Evolutionary conservation across 192 early-diverging fungal species (phyloP).

Genomic region (Powellomyces hirtus): DNA sequence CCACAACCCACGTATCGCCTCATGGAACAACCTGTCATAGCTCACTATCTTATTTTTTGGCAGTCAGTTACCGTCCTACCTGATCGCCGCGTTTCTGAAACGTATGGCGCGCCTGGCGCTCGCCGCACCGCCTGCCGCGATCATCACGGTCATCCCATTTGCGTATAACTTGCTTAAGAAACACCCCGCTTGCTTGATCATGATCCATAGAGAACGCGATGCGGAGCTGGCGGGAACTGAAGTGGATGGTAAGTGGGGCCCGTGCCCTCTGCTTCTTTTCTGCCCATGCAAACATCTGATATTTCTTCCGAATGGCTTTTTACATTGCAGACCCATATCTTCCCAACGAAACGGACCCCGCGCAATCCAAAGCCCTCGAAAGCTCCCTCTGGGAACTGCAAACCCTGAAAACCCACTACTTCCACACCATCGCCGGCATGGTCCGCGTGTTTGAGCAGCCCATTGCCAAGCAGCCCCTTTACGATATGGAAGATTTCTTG

Average conservation of each 20-base stretch:
- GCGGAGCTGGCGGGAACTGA: background rate
- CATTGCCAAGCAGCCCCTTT: slow-evolving; percentile 76
- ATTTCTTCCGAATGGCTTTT: no score
- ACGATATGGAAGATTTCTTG: slow-evolving; percentile 93
- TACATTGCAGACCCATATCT: slow-evolving; percentile 54
- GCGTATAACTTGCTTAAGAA: slow-evolving; percentile 89
- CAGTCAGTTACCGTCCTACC: slow-evolving; percentile 82
- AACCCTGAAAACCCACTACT: slow-evolving; percentile 83
- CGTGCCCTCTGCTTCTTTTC: background rate
- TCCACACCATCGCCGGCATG: slow-evolving; percentile 79
- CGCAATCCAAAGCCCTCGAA: slow-evolving; percentile 73
- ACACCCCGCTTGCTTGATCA: slow-evolving; percentile 83
- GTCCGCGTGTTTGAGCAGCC: slow-evolving; percentile 85
- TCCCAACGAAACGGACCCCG: slow-evolving; percentile 68
- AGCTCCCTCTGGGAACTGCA: slow-evolving; percentile 94
- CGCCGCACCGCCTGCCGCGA: slow-evolving; percentile 79
- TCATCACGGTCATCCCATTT: slow-evolving; percentile 82
- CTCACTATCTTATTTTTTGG: background rate
- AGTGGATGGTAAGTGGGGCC: background rate
- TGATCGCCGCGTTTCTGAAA: slow-evolving; percentile 94
- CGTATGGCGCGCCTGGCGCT: slow-evolving; percentile 81
- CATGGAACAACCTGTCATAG: background rate
- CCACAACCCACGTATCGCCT: background rate
- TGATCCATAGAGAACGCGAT: slow-evolving; percentile 79
- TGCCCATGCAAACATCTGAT: background rate